These are phyloP conservation scores for Calonectria pseudoturangicola DNA, from an alignment of 2,329 filamentous ascomycete genomes.

Conservation along the genomic window DNA sequence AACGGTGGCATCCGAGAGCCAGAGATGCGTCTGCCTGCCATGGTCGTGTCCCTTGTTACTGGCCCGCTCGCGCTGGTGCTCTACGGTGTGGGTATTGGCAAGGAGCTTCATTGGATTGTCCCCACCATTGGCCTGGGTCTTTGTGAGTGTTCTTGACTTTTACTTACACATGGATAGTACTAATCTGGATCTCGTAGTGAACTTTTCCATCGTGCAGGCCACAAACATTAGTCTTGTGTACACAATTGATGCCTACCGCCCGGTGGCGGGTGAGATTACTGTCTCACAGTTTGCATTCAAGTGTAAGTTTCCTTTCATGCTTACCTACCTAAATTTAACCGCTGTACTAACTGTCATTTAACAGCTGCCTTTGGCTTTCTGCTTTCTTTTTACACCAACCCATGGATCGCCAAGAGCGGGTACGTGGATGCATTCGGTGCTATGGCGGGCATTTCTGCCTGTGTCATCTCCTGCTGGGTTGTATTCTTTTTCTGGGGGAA, in stretches of 20 bases:
- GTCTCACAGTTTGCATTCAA: slow-evolving; percentile 66
- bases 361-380: slow-evolving; percentile 71
- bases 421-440: slow-evolving; percentile 70
- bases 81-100: slow-evolving; percentile 46
- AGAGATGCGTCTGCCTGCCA: slow-evolving; percentile 63
- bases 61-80: slow-evolving; percentile 38
- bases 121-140: slow-evolving; percentile 54
- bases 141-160: slow-evolving; percentile 58
- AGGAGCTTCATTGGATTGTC: slow-evolving; percentile 46
- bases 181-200: slow-evolving; percentile 57
- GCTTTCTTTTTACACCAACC: slow-evolving; percentile 74
- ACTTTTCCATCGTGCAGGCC: slow-evolving; percentile 46
- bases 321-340: neutral
- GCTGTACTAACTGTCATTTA: neutral
- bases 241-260: slow-evolving; percentile 47
- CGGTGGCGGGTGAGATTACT: slow-evolving; percentile 45
- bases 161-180: neutral
- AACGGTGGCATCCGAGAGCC: slow-evolving; percentile 63
- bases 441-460: slow-evolving; percentile 71
- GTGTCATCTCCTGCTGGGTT: slow-evolving; percentile 67
- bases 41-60: slow-evolving; percentile 55
- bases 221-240: slow-evolving; percentile 49
- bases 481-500: slow-evolving; percentile 71
- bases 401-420: slow-evolving; percentile 68
- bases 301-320: slow-evolving; percentile 47